Percentiles rank a stretch among this genome's conserved stretches.
phyloP scores from a whole-genome alignment of 441 rosid genomes.

The Capsella rubella region DNA sequence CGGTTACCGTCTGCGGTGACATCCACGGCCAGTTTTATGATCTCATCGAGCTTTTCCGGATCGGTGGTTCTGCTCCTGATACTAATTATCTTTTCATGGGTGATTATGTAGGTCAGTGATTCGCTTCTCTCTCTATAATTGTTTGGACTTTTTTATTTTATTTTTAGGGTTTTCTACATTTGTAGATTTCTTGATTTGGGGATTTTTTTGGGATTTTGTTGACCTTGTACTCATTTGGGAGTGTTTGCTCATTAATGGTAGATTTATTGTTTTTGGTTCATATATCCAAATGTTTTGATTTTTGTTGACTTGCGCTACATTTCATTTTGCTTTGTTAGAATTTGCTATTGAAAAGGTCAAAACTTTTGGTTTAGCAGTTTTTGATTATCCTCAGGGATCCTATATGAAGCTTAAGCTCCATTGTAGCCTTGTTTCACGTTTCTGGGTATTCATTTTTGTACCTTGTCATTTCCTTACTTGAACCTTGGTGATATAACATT shows the following conservation, averaged over 20 bases:
- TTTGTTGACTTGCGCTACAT: neutral
- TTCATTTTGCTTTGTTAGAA: neutral
- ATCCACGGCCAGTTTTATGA: conserved; percentile 94
- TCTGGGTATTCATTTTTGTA: too few relatives aligned
- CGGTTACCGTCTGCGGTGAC: conserved; percentile 93
- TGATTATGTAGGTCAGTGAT: conserved; percentile 72
- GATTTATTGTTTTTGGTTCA: neutral
- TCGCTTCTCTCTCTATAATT: conserved; percentile 25
- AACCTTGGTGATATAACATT: neutral
- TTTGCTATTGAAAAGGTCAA: neutral
- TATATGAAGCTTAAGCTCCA: too few relatives aligned
- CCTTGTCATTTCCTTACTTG: neutral
- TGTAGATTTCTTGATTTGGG: conserved; percentile 9
- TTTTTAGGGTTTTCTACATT: conserved; percentile 1
- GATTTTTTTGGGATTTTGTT: neutral
- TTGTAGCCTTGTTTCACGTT: too few relatives aligned
- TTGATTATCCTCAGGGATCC: too few relatives aligned
- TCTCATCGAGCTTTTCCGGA: conserved; percentile 89
- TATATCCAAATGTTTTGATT: neutral
- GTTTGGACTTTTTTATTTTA: neutral
- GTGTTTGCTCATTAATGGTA: neutral
- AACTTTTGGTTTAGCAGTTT: neutral
- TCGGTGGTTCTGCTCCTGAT: conserved; percentile 86
- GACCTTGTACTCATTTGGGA: neutral
- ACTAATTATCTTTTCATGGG: conserved; percentile 97